Evolutionary conservation across 495 filamentous ascomycete genomes (phyloP).

Genomic region (Alectoria sarmentosa): DNA sequence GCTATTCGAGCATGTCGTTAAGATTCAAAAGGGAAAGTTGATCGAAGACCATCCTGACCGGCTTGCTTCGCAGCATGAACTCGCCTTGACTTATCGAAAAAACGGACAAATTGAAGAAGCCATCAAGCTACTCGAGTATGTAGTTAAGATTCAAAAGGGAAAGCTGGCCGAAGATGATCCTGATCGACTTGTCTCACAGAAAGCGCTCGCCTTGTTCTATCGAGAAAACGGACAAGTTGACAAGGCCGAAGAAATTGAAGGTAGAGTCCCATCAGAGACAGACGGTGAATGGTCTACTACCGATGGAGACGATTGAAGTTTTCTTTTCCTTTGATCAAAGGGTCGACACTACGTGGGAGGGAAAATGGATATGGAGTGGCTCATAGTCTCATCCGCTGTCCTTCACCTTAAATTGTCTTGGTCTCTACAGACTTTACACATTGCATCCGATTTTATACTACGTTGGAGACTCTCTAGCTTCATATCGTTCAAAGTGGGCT

Average conservation of each 20-base stretch:
- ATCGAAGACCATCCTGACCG: neutral
- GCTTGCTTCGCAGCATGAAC: neutral
- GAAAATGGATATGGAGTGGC: neutral
- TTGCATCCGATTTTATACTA: too few species aligned
- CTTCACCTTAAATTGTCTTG: too few species aligned
- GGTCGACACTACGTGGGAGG: neutral
- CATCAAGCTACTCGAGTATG: neutral
- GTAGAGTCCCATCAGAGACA: neutral
- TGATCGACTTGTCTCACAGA: conserved; percentile 26
- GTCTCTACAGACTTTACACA: too few species aligned
- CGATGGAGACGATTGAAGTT: neutral
- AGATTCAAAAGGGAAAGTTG: neutral
- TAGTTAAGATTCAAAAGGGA: neutral
- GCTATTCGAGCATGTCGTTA: neutral
- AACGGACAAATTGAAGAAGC: neutral
- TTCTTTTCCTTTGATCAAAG: neutral
- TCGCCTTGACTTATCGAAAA: neutral
- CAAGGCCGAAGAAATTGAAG: neutral
- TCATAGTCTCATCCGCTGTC: too few species aligned
- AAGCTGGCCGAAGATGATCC: conserved; percentile 26
- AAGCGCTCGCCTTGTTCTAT: conserved; percentile 31
- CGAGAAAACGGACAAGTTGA: conserved; percentile 23
- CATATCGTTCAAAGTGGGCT: too few species aligned
- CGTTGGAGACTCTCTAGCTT: too few species aligned
- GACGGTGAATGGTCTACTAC: neutral